phyloP scores from a whole-genome alignment of 2,329 filamentous ascomycete genomes.

The Paraphoma chrysanthemicola region DNA sequence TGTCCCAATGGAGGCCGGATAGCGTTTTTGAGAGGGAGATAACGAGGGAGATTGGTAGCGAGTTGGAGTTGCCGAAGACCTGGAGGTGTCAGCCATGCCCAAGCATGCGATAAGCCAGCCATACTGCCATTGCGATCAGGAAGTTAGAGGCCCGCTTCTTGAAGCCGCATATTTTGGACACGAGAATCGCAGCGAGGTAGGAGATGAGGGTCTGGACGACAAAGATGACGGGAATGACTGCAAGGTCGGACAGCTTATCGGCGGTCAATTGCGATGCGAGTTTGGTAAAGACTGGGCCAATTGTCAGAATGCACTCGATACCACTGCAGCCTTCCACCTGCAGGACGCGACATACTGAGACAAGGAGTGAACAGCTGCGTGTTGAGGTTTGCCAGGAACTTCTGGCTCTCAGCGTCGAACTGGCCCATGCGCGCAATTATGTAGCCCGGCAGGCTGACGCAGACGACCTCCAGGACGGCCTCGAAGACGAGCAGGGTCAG shows the following conservation, averaged over 20 bases:
- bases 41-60: slow-evolving; percentile 93
- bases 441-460: slow-evolving; percentile 92
- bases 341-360: slow-evolving; percentile 68
- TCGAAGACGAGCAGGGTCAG: slow-evolving; percentile 88
- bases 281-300: slow-evolving; percentile 83
- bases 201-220: slow-evolving; percentile 86
- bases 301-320: slow-evolving; percentile 8
- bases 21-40: slow-evolving; percentile 92
- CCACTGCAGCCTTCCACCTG: neutral
- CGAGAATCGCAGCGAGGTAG: slow-evolving; percentile 73
- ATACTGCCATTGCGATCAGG: slow-evolving; percentile 89
- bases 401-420: slow-evolving; percentile 95
- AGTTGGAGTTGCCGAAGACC: slow-evolving; percentile 98
- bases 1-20: slow-evolving; percentile 91
- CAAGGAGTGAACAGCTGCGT: slow-evolving; percentile 96
- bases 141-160: slow-evolving; percentile 89
- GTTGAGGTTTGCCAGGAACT: slow-evolving; percentile 95
- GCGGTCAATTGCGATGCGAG: slow-evolving; percentile 92
- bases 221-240: slow-evolving; percentile 95
- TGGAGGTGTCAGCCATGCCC: slow-evolving; percentile 39
- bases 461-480: slow-evolving; percentile 93
- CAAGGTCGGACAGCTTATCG: slow-evolving; percentile 86
- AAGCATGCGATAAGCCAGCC: slow-evolving; percentile 26
- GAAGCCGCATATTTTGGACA: slow-evolving; percentile 81
- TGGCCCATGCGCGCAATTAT: slow-evolving; percentile 88